These are phyloP conservation scores for Auriscalpium vulgare DNA, from an alignment of 768 basidiomycete genomes.

Conservation along the genomic window DNA sequence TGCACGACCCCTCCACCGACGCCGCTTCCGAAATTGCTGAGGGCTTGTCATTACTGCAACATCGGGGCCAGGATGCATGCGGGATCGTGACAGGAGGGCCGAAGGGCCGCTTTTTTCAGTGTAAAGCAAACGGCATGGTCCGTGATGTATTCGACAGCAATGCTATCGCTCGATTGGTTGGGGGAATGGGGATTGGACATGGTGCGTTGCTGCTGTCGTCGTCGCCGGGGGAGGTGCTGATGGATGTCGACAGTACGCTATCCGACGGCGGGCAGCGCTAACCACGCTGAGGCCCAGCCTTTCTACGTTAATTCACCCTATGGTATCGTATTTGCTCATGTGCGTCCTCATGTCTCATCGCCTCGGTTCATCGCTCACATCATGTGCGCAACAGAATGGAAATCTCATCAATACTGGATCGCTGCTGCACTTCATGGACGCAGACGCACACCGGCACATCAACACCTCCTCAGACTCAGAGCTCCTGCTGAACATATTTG, in stretches of 20 bases:
- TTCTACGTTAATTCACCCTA: conserved; percentile 99
- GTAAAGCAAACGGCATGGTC: conserved; percentile 99
- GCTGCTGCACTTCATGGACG: conserved; percentile 91
- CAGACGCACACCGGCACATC: conserved; percentile 94
- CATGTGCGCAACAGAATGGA: conserved; percentile 62
- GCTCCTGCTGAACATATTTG: conserved; percentile 93
- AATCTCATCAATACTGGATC: conserved; percentile 90
- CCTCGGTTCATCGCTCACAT: conserved; percentile 1
- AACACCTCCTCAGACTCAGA: conserved; percentile 99
- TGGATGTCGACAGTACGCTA: conserved; percentile 64
- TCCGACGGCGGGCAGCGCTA: conserved; percentile 95
- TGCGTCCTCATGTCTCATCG: conserved; percentile 28
- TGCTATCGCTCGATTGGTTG: conserved; percentile 69
- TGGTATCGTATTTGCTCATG: conserved; percentile 96
- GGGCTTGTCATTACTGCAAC: conserved; percentile 91
- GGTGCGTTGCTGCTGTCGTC: conserved; percentile 37
- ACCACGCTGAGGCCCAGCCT: conserved; percentile 95
- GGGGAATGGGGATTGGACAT: conserved; percentile 97
- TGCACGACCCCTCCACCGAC: conserved; percentile 67
- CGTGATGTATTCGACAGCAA: conserved; percentile 88
- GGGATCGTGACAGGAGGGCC: conserved; percentile 95
- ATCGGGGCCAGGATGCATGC: conserved; percentile 96
- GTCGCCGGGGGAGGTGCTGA: not conserved
- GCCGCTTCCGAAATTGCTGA: conserved; percentile 88
- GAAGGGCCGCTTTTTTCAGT: conserved; percentile 93